These are phyloP conservation scores for Penicillium sp. DNA, from an alignment of 2,329 filamentous ascomycete genomes.

Conservation along the genomic window DNA sequence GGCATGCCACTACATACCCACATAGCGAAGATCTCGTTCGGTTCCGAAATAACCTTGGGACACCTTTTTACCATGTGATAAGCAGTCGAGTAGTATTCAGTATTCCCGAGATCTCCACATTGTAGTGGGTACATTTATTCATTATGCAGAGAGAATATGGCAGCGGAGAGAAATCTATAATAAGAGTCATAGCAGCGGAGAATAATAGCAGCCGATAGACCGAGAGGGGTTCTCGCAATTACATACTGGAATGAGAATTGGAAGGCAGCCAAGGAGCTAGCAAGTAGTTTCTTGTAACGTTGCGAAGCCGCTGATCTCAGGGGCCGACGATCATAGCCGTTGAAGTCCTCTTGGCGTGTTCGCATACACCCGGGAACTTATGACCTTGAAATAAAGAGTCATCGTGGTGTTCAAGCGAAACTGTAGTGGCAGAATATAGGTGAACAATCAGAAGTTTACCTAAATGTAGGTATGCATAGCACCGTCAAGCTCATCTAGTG, in stretches of 20 bases:
- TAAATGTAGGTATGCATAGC: background rate
- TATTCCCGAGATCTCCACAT: background rate
- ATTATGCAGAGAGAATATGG: background rate
- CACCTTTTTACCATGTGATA: background rate
- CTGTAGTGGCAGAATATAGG: background rate
- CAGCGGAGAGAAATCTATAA: background rate
- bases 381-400: background rate
- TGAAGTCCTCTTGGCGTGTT: background rate
- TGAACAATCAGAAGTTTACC: background rate
- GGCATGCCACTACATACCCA: background rate
- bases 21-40: conserved; percentile 1
- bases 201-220: conserved; percentile 5
- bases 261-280: conserved; percentile 14
- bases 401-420: background rate
- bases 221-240: conserved; percentile 2
- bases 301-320: background rate
- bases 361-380: background rate
- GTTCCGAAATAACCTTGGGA: background rate
- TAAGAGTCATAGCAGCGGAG: background rate
- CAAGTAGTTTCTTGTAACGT: conserved; percentile 5
- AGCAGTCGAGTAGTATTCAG: background rate
- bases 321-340: conserved; percentile 1
- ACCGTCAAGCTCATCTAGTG: background rate
- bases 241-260: conserved; percentile 2
- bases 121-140: background rate